phyloP scores from a whole-genome alignment of 495 filamentous ascomycete genomes.

The Evernia prunastri region DNA sequence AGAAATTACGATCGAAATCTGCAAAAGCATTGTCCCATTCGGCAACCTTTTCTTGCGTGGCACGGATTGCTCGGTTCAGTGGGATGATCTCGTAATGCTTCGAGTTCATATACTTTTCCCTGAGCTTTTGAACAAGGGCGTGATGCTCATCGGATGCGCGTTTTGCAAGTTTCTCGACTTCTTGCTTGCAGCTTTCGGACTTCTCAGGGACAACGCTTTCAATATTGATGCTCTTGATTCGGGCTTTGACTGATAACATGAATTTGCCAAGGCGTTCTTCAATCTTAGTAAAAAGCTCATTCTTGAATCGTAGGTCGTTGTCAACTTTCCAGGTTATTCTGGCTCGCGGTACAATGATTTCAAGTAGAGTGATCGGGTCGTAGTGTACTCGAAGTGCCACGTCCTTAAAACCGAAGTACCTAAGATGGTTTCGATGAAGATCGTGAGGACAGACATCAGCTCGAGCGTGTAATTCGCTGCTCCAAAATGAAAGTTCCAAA shows the following conservation, averaged over 20 bases:
- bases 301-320: slow-evolving; percentile 82
- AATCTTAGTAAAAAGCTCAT: slow-evolving; percentile 74
- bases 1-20: slow-evolving; percentile 87
- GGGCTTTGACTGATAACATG: slow-evolving; percentile 73
- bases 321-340: slow-evolving; percentile 96
- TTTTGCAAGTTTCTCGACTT: slow-evolving; percentile 67
- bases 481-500: slow-evolving; percentile 94
- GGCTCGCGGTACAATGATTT: slow-evolving; percentile 86
- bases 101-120: slow-evolving; percentile 84
- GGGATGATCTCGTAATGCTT: slow-evolving; percentile 96
- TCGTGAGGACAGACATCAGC: slow-evolving; percentile 88
- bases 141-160: slow-evolving; percentile 76
- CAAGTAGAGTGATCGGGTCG: slow-evolving; percentile 84
- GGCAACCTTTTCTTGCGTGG: slow-evolving; percentile 84
- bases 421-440: slow-evolving; percentile 81
- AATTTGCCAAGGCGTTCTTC: slow-evolving; percentile 78
- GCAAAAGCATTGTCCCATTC: slow-evolving; percentile 89
- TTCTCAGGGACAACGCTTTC: slow-evolving; percentile 87
- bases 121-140: slow-evolving; percentile 64
- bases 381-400: slow-evolving; percentile 84
- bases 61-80: slow-evolving; percentile 76
- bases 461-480: slow-evolving; percentile 69
- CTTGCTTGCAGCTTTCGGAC: slow-evolving; percentile 66
- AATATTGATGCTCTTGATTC: slow-evolving; percentile 80
- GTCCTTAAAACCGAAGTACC: slow-evolving; percentile 86